These are phyloP conservation scores for Sungouiella thailandica DNA, from an alignment of 805 yeast genomes.

Conservation along the genomic window DNA sequence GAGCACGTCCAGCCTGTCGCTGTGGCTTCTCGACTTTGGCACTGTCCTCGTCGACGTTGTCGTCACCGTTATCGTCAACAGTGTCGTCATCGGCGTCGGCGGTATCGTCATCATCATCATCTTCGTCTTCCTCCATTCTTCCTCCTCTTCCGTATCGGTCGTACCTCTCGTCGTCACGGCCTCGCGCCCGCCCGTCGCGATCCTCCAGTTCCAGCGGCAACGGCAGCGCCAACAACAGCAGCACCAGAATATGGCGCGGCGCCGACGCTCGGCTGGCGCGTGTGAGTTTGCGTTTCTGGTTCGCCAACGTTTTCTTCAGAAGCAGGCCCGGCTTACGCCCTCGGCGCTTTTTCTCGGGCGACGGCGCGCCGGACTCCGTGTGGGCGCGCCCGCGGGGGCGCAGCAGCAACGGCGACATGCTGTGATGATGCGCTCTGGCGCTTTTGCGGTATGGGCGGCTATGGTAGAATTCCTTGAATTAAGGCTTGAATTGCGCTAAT, in stretches of 20 bases:
- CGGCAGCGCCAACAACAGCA: slow-evolving; percentile 1
- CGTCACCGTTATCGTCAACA: no score
- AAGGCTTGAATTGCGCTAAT: no score
- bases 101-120: neutral
- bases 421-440: no score
- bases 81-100: no score
- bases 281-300: neutral
- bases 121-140: neutral
- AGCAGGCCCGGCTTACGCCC: slow-evolving; percentile 3
- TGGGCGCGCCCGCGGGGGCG: slow-evolving; percentile 1
- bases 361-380: neutral
- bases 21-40: no score
- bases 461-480: no score
- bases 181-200: no score
- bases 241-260: neutral
- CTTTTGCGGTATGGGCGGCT: no score
- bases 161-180: no score
- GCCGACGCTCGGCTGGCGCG: neutral
- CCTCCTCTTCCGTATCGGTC: neutral
- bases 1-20: neutral
- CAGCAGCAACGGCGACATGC: no score
- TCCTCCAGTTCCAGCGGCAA: neutral
- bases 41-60: no score
- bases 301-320: neutral
- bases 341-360: slow-evolving; percentile 1